Evolutionary conservation across 805 yeast species (phyloP), one percentile per base, ranked within the genome.

Genomic region (Metschnikowia kunwiensis): DNA sequence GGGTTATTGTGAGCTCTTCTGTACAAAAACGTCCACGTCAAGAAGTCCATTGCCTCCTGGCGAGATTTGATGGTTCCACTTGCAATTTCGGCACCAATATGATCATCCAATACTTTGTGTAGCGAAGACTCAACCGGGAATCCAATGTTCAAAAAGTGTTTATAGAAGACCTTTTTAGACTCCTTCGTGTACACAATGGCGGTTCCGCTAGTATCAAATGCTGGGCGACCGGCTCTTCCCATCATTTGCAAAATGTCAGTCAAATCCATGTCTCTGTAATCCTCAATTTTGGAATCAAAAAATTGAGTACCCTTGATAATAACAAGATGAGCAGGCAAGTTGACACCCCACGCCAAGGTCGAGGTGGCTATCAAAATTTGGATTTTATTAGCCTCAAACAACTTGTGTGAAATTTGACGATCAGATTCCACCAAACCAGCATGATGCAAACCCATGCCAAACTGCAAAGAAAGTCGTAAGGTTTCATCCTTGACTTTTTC

Each of bases 141-240:
- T 0, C 93, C 93, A 32, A 80, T 74, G 51, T 83, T 84, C 50
- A 83, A 55, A 55, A 83, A 83, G 57, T 84, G 86, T 55, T 84
- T 84, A 64, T 83, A 83, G 48, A 83, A 84, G 43, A 74, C 70
- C 59, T 83, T 83, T 46, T 84, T 83, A 7, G 82, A 69, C 45
- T 83, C 88, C 53, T 80, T 81, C 7, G 93, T 84, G 54, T 74
- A 82, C 2, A 83, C 86, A 37, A 83, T 78, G 0, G 55, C 77
- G 3, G 40, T 82, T 51, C 91, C 91, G 44, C 80, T 77, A 8
- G 85, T 80, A 61, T 84, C 91, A 52, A 68, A 84, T 1, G 86
- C 86, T 1, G 91, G 91, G 44, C 91, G 74, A 30, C 91, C 91
- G 0, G 91, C 91, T 55, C 91, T 66, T 25, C 91, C 91, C 87